Evolutionary conservation across 2,329 filamentous ascomycete species (phyloP).

Genomic region (Malbranchea zuffiana): DNA sequence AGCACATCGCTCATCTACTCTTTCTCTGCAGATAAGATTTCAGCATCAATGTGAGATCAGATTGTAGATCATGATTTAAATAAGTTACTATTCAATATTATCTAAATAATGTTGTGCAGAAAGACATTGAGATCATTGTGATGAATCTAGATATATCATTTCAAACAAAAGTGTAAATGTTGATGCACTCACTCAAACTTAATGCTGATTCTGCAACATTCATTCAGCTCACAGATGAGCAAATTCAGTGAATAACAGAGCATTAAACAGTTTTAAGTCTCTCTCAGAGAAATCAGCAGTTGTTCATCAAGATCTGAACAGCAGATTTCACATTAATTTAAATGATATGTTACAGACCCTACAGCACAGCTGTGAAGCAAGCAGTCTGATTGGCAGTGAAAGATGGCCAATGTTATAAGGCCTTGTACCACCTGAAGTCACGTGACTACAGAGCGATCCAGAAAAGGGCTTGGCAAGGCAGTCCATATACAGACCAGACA

Average conservation of each 20-base stretch:
- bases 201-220: conserved; percentile 13
- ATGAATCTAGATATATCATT: conserved; percentile 13
- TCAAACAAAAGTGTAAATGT: conserved; percentile 15
- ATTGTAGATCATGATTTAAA: conserved; percentile 13
- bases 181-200: conserved; percentile 11
- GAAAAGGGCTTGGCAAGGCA: too few species aligned
- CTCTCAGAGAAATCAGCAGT: conserved; percentile 1
- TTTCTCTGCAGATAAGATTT: too few species aligned
- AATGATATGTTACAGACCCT: conserved; percentile 3
- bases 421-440: too few species aligned
- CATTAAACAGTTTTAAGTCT: conserved; percentile 4
- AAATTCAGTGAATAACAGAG: conserved; percentile 9
- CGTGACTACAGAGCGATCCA: too few species aligned
- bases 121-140: conserved; percentile 16
- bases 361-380: too few species aligned
- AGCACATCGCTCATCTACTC: too few species aligned
- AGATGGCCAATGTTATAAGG: too few species aligned
- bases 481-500: too few species aligned
- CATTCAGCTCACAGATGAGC: conserved; percentile 12
- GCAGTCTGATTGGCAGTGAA: too few species aligned
- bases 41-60: neutral
- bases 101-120: conserved; percentile 15
- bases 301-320: neutral
- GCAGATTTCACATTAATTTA: neutral
- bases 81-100: conserved; percentile 18